Conservation (phyloP, 345 rosid genomes). For the Eucalyptus leucophloia region DNA sequence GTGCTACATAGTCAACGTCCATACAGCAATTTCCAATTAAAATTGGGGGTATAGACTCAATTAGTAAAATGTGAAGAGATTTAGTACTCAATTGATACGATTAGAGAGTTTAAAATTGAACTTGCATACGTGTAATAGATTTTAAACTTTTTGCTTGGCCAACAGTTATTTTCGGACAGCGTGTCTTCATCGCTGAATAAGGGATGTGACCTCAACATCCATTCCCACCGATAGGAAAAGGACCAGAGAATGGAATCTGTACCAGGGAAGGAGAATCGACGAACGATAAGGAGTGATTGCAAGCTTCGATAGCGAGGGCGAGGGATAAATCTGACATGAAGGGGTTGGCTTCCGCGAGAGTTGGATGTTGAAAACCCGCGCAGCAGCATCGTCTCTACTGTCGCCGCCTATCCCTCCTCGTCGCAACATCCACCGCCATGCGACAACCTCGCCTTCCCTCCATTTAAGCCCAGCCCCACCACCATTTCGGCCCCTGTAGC, state of each 20-base stretch:
- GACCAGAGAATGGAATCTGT: neutral
- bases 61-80: no score
- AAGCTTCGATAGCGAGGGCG: no score
- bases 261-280: no score
- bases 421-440: conserved; percentile 56
- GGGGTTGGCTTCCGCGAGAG: conserved; percentile 49
- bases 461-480: conserved; percentile 36
- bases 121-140: no score
- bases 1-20: fast-evolving
- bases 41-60: no score
- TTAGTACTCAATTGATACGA: no score
- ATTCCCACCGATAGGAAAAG: neutral
- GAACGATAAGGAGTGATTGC: no score
- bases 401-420: conserved; percentile 28
- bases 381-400: conserved; percentile 42
- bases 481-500: neutral
- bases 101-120: no score
- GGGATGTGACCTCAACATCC: no score
- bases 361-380: conserved; percentile 82
- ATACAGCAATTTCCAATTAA: neutral
- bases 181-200: no score
- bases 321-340: neutral
- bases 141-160: neutral
- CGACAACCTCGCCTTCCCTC: conserved; percentile 38
- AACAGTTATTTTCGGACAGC: neutral